A percentile compares a stretch with the other conserved stretches of the same genome.
phyloP scores from a whole-genome alignment of 2,329 filamentous ascomycete species.

The Alternaria solani region DNA sequence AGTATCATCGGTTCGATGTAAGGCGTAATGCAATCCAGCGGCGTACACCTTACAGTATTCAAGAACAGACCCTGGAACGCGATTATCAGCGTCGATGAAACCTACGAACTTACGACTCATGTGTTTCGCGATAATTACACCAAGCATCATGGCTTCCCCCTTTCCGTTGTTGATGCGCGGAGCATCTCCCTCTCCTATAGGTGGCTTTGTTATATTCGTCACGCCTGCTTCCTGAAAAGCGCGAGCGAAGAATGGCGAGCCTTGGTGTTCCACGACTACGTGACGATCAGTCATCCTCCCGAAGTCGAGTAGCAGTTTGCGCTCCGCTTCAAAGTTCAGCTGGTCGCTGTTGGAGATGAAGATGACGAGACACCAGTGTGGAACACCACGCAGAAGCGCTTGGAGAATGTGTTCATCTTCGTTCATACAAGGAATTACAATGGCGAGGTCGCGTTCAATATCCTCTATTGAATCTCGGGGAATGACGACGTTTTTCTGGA shows the following conservation, averaged over 20 bases:
- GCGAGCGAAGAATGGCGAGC: conserved; percentile 15
- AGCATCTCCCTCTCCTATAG: not conserved
- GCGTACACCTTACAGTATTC: conserved; percentile 30
- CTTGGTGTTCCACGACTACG: conserved; percentile 18
- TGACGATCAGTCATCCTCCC: conserved; percentile 8
- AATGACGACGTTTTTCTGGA: conserved; percentile 8
- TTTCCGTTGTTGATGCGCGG: conserved; percentile 22
- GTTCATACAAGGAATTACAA: conserved; percentile 26
- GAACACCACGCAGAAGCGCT: conserved; percentile 25
- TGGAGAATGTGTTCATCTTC: conserved; percentile 21
- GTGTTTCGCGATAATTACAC: conserved; percentile 18
- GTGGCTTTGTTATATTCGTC: conserved; percentile 6
- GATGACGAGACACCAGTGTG: conserved; percentile 22
- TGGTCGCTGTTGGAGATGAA: conserved; percentile 25
- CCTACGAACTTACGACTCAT: conserved; percentile 15
- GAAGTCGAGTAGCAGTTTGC: conserved; percentile 10
- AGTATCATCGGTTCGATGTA: not conserved
- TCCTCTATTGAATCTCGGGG: conserved; percentile 9
- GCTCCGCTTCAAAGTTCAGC: conserved; percentile 14
- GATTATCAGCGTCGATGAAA: conserved; percentile 31
- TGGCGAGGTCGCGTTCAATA: conserved; percentile 21
- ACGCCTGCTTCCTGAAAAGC: conserved; percentile 17
- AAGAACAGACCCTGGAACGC: conserved; percentile 23
- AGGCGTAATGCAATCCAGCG: conserved; percentile 22
- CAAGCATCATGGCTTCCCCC: conserved; percentile 29